These are phyloP conservation scores for Fraxinus ornus DNA, from an alignment of 305 asterid species.

Conservation along the genomic window DNA sequence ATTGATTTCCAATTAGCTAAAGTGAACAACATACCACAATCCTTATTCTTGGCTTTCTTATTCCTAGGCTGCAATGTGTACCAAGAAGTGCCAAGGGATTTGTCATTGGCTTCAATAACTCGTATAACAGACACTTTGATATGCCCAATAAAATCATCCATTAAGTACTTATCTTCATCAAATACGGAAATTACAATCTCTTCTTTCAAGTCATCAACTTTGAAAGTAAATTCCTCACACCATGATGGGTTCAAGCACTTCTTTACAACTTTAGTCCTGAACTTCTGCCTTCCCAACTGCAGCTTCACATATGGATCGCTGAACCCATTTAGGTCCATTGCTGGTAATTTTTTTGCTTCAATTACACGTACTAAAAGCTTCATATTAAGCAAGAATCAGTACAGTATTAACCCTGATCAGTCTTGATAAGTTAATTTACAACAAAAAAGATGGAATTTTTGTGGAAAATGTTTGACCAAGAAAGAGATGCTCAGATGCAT, in stretches of 20 bases:
- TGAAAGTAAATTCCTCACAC: constrained; percentile 84
- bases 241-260: constrained; percentile 85
- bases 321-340: constrained; percentile 80
- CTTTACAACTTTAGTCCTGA: constrained; percentile 74
- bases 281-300: constrained; percentile 78
- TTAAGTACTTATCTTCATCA: constrained; percentile 85
- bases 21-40: constrained; percentile 58
- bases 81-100: constrained; percentile 90
- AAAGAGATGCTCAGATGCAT: neutral
- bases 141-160: constrained; percentile 90
- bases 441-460: neutral
- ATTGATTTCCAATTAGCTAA: constrained; percentile 14
- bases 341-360: constrained; percentile 72
- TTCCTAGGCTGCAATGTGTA: constrained; percentile 71
- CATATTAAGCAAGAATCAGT: constrained; percentile 32
- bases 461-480: neutral
- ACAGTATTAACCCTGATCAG: neutral
- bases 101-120: constrained; percentile 71
- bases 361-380: constrained; percentile 83
- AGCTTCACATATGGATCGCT: constrained; percentile 94
- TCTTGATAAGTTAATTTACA: neutral
- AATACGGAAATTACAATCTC: constrained; percentile 69
- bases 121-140: constrained; percentile 55
- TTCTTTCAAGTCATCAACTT: constrained; percentile 78
- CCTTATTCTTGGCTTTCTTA: constrained; percentile 74